Base-by-base conservation (phyloP, 768 basidiomycete species). In the Suillus tomentosus region DNA sequence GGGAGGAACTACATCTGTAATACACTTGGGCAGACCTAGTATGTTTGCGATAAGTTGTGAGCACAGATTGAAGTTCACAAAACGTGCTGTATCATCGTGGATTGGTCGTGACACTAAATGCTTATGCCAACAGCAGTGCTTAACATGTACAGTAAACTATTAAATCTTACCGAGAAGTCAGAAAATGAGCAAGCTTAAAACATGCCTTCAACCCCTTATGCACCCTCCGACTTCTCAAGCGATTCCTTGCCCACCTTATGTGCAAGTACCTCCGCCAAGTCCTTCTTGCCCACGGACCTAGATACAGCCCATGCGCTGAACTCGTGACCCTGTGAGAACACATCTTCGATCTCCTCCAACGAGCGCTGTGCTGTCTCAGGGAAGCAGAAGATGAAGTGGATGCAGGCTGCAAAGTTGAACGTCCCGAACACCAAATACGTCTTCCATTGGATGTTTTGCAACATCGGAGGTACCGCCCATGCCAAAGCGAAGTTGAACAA, bases 401-500 rank as follows among this genome's bases (percentile, higher is more conserved):
- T 77, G 72, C 82, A 87, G 1, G 86, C 87, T 1, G 87, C 85
- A 64, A 89, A 86, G 79, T 90, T 90, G 84, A 91, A 91, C 11
- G 88, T 77, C 10, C 87, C 89, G 71, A 92, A 91, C 73, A 91
- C 86, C 76, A 90, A 90, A 76, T 91, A 92, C 2, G 84, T 91
- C 77, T 85, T 88, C 82, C 86, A 89, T 17, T 87, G 89, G 65
- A 92, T 90, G 67, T 67, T 79, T 36, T 83, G 74, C 56, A 92
- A 83, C 8, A 84, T 85, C 0, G 91, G 89, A 1, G 91, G 91
- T 2, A 91, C 89, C 9, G 88, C 89, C 78, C 85, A 91, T 0
- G 89, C 89, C 63, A 91, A 83, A 15, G 87, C 87, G 66, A 87
- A 87, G 80, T 90, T 90, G 80, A 91, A 90, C 24, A 81, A 72